phyloP scores from a whole-genome alignment of 148 eudicot species.

The Nepenthes mirabilis region DNA sequence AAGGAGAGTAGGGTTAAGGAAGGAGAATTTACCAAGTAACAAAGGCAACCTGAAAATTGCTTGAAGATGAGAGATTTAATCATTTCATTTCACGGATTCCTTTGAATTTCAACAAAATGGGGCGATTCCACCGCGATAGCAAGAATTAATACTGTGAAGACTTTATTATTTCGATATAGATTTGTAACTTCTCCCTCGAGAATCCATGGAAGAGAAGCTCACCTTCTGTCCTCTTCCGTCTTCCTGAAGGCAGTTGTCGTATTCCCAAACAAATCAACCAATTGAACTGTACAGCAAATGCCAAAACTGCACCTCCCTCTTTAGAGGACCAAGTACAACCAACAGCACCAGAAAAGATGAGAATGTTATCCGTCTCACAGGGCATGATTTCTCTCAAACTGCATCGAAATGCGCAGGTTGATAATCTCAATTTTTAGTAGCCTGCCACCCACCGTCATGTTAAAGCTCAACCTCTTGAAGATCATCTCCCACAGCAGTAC shows the following conservation, averaged over 20 bases:
- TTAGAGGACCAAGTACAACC: not conserved
- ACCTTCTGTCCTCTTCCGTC: constrained; percentile 10
- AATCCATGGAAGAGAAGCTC: constrained; percentile 4
- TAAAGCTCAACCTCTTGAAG: constrained; percentile 22
- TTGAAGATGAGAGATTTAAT: not conserved
- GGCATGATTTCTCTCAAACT: not conserved
- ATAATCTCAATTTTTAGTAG: not conserved
- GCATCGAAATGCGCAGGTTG: not conserved
- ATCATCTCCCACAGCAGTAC: constrained; percentile 7
- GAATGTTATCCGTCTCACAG: not conserved
- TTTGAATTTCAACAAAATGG: not conserved
- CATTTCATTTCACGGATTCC: not conserved
- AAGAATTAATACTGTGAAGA: not conserved
- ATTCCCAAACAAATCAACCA: constrained; percentile 16
- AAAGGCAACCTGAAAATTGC: not conserved
- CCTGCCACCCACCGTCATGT: constrained; percentile 3
- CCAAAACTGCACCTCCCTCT: constrained; percentile 4
- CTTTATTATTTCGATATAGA: not conserved
- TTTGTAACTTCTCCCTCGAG: constrained; percentile 1
- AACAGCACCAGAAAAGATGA: constrained; percentile 3
- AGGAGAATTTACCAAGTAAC: not conserved
- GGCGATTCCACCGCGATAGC: not conserved
- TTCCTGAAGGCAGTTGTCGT: constrained; percentile 2
- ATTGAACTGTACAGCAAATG: constrained; percentile 19
- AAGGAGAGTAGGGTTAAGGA: too few species aligned